These are phyloP conservation scores for Capsicum pubescens DNA, from an alignment of 257 asterid genomes.

Conservation along the genomic window DNA sequence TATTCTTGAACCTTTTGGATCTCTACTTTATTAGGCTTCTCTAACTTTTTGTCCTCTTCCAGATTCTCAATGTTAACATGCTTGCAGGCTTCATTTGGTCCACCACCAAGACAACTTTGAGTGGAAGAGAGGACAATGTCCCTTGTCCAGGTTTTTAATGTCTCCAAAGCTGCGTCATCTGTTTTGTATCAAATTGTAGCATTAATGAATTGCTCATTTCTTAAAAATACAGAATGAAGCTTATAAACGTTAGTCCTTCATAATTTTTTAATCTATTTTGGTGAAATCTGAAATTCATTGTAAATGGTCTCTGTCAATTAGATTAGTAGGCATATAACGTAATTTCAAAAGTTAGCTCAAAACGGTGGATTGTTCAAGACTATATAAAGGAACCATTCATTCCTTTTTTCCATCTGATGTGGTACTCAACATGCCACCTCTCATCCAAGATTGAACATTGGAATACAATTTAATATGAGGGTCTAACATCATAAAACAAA, in stretches of 20 bases:
- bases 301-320: too few relatives aligned
- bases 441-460: too few relatives aligned
- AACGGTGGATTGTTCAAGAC: too few relatives aligned
- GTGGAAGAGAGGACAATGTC: conserved; percentile 11
- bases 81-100: neutral
- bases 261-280: too few relatives aligned
- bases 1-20: conserved; percentile 1
- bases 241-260: neutral
- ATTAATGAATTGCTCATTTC: neutral
- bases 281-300: too few relatives aligned
- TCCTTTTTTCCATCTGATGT: too few relatives aligned
- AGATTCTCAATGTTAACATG: neutral
- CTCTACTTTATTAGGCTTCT: neutral
- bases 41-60: neutral
- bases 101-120: neutral
- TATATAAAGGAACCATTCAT: too few relatives aligned
- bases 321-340: too few relatives aligned
- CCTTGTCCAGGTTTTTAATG: conserved; percentile 46
- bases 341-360: too few relatives aligned
- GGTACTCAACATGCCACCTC: too few relatives aligned
- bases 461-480: too few relatives aligned
- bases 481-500: too few relatives aligned
- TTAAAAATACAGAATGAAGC: neutral
- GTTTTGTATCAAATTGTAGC: neutral
- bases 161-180: conserved; percentile 55